phyloP scores from a whole-genome alignment of 2,329 filamentous ascomycete genomes.

The Venturia nashicola region DNA sequence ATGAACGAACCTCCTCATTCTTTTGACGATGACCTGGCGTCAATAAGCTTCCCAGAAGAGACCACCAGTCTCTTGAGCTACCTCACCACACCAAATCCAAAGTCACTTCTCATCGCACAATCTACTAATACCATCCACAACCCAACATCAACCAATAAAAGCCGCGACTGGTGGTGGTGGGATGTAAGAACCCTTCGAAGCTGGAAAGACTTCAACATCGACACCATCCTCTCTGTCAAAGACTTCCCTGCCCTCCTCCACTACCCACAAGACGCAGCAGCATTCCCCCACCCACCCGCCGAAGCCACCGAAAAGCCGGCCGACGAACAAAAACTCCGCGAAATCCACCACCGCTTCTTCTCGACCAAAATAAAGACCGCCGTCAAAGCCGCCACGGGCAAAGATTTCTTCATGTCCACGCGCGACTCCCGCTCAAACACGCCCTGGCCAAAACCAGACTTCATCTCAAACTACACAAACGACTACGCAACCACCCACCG shows the following conservation, averaged over 20 bases:
- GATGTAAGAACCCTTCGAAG: slow-evolving; percentile 77
- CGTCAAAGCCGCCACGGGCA: slow-evolving; percentile 61
- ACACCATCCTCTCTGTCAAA: slow-evolving; percentile 59
- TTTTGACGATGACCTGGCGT: slow-evolving; percentile 17
- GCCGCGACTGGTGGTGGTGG: slow-evolving; percentile 67
- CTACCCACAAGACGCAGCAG: slow-evolving; percentile 49
- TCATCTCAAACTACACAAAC: slow-evolving; percentile 50
- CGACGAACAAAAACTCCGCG: slow-evolving; percentile 63
- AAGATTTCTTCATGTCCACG: slow-evolving; percentile 38
- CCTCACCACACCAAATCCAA: slow-evolving; percentile 67
- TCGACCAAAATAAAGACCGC: slow-evolving; percentile 80
- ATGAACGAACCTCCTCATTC: slow-evolving; percentile 7
- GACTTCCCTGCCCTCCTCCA: slow-evolving; percentile 58
- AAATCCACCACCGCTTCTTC: slow-evolving; percentile 66
- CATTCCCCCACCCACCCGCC: slow-evolving; percentile 44
- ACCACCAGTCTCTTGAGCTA: slow-evolving; percentile 66
- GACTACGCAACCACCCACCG: slow-evolving; percentile 36
- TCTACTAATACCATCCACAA: slow-evolving; percentile 59
- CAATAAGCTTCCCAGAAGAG: slow-evolving; percentile 17
- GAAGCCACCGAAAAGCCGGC: slow-evolving; percentile 56
- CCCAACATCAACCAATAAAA: slow-evolving; percentile 44
- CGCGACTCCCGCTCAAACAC: slow-evolving; percentile 24
- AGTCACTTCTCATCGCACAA: slow-evolving; percentile 68
- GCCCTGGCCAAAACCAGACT: slow-evolving; percentile 43
- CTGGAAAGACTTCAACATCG: slow-evolving; percentile 69